These are phyloP conservation scores for Apocynum venetum DNA, from an alignment of 257 asterid species.

Conservation along the genomic window DNA sequence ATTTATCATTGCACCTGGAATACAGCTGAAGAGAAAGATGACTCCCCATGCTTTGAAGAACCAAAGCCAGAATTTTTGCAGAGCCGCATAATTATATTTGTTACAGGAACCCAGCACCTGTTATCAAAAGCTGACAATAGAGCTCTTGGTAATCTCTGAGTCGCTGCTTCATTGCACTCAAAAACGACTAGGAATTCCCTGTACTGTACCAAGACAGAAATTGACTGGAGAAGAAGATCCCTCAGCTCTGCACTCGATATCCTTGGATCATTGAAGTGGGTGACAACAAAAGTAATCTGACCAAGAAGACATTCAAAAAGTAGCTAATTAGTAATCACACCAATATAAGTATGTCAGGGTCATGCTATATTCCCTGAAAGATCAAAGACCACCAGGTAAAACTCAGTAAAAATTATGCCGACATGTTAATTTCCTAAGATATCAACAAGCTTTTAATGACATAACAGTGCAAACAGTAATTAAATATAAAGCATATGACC, in stretches of 20 bases:
- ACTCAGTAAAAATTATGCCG: too few species aligned
- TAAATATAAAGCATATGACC: not conserved
- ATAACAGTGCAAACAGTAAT: not conserved
- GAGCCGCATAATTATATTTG: slow-evolving; percentile 70
- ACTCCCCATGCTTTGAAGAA: slow-evolving; percentile 74
- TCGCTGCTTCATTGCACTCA: slow-evolving; percentile 87
- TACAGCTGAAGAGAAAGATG: slow-evolving; percentile 70
- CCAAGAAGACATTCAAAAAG: slow-evolving; percentile 9
- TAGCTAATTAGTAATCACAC: not conserved
- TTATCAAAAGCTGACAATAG: slow-evolving; percentile 78
- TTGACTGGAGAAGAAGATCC: slow-evolving; percentile 96
- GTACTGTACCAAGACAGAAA: slow-evolving; percentile 82
- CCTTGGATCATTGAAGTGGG: slow-evolving; percentile 90
- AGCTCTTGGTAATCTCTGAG: slow-evolving; percentile 67
- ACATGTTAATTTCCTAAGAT: not conserved
- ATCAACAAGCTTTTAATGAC: not conserved
- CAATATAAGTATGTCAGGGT: not conserved
- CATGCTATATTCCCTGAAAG: not conserved
- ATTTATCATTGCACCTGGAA: slow-evolving; percentile 52
- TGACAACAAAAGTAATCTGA: slow-evolving; percentile 81
- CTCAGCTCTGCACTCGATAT: slow-evolving; percentile 82
- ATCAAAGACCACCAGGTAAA: not conserved
- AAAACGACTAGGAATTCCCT: slow-evolving; percentile 73
- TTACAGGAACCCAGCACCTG: slow-evolving; percentile 95
- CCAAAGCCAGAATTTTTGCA: slow-evolving; percentile 88